phyloP scores from a whole-genome alignment of 306 rosid species.

The Sindora glabra region DNA sequence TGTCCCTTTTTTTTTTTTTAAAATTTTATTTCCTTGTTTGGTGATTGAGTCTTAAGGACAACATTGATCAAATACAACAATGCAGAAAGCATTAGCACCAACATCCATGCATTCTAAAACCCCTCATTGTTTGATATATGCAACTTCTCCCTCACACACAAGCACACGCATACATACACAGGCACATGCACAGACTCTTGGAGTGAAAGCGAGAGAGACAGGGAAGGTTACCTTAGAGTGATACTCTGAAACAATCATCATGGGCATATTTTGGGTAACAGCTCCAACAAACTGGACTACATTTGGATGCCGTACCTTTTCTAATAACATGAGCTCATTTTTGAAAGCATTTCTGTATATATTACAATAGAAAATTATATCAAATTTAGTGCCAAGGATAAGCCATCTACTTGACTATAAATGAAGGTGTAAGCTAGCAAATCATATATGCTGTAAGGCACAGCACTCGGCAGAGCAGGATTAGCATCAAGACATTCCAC shows the following conservation, averaged over 20 bases:
- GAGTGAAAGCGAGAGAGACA: slow-evolving; percentile 13
- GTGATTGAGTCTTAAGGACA: neutral
- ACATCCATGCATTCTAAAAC: neutral
- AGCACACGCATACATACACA: neutral
- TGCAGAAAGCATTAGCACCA: neutral
- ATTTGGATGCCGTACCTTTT: slow-evolving; percentile 97
- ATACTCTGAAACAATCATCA: slow-evolving; percentile 97
- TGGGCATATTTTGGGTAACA: slow-evolving; percentile 94
- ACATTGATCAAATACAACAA: neutral
- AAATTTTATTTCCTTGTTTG: too few species aligned
- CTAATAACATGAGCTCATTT: slow-evolving; percentile 77
- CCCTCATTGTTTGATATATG: neutral
- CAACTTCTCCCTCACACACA: neutral
- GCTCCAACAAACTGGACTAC: slow-evolving; percentile 99
- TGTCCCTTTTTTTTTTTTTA: too few species aligned
- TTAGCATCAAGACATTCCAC: neutral
- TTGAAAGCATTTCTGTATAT: slow-evolving; percentile 74
- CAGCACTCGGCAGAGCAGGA: slow-evolving; percentile 6
- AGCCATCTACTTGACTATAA: slow-evolving; percentile 3
- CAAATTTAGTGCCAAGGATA: slow-evolving; percentile 3
- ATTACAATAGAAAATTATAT: slow-evolving; percentile 7
- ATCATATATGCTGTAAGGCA: neutral
- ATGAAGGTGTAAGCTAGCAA: slow-evolving; percentile 15
- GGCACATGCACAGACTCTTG: neutral
- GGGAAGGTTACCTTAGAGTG: slow-evolving; percentile 88